phyloP scores from a whole-genome alignment of 129 eudicot genomes.

The Chrysanthemum lavandulifolium region DNA sequence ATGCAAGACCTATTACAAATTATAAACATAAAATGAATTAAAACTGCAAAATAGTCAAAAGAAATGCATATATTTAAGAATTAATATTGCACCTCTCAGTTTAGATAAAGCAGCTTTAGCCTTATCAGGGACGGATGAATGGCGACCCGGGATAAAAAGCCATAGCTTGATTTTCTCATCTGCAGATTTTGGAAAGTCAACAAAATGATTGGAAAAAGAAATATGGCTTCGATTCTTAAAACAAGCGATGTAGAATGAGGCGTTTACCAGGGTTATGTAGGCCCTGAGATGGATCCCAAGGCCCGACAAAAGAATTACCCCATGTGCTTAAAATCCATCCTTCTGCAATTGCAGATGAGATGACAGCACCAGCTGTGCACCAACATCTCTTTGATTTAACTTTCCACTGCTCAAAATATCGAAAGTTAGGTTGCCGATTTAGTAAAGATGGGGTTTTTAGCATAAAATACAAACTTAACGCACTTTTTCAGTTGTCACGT shows the following conservation, averaged over 20 bases:
- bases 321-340: slow-evolving; percentile 90
- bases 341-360: slow-evolving; percentile 87
- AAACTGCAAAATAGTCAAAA: slow-evolving; percentile 1
- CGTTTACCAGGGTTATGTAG: slow-evolving; percentile 85
- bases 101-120: slow-evolving; percentile 75
- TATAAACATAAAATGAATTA: slow-evolving; percentile 7
- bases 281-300: slow-evolving; percentile 99
- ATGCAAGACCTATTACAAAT: slow-evolving; percentile 65
- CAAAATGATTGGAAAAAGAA: background rate
- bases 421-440: background rate
- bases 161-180: slow-evolving; percentile 98
- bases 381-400: slow-evolving; percentile 65
- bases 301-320: slow-evolving; percentile 94
- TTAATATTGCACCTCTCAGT: slow-evolving; percentile 62
- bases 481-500: too few relatives aligned
- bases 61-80: background rate
- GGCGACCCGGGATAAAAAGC: slow-evolving; percentile 94
- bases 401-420: slow-evolving; percentile 44
- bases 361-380: slow-evolving; percentile 63
- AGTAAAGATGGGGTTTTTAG: background rate
- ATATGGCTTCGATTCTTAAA: background rate
- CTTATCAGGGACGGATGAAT: slow-evolving; percentile 60
- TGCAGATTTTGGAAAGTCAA: slow-evolving; percentile 25
- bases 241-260: background rate
- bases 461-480: too few relatives aligned